phyloP scores from a whole-genome alignment of 192 early-diverging fungal genomes.

The Linderina pennispora region DNA sequence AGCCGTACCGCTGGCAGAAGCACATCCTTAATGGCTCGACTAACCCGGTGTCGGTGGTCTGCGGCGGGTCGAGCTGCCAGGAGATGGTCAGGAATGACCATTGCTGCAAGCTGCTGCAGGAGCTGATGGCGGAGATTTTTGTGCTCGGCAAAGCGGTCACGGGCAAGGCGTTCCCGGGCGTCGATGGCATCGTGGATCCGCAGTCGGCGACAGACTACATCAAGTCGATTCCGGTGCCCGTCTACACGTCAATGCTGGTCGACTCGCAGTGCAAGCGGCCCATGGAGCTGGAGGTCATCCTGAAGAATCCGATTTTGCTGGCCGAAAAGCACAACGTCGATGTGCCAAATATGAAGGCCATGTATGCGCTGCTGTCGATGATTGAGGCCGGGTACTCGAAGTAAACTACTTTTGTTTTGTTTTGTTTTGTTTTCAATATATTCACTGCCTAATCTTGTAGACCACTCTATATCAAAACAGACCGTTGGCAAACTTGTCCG shows the following conservation, averaged over 20 bases:
- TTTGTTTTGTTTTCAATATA: not conserved
- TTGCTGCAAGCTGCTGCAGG: slow-evolving; percentile 23
- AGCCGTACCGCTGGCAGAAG: slow-evolving; percentile 47
- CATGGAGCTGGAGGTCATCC: slow-evolving; percentile 43
- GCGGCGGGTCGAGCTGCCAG: slow-evolving; percentile 32
- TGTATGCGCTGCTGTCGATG: slow-evolving; percentile 38
- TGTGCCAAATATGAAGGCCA: slow-evolving; percentile 38
- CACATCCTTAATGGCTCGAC: slow-evolving; percentile 41
- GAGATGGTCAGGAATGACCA: slow-evolving; percentile 27
- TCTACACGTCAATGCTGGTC: slow-evolving; percentile 44
- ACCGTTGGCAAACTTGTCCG: slow-evolving; percentile 41
- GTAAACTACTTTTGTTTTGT: slow-evolving; percentile 1
- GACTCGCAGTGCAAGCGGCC: slow-evolving; percentile 44
- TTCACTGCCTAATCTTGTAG: not conserved
- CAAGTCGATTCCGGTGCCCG: slow-evolving; percentile 28
- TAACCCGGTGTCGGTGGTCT: slow-evolving; percentile 43
- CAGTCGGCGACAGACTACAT: slow-evolving; percentile 36
- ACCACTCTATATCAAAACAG: not conserved
- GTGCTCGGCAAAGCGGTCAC: slow-evolving; percentile 32
- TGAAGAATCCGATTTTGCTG: slow-evolving; percentile 38
- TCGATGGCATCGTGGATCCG: slow-evolving; percentile 37
- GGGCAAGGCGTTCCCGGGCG: slow-evolving; percentile 30
- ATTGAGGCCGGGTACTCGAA: slow-evolving; percentile 28
- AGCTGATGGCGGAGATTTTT: slow-evolving; percentile 42
- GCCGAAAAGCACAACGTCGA: slow-evolving; percentile 33